Conservation (phyloP, 2,329 filamentous ascomycete species). For the Ophiosphaerella narmari region DNA sequence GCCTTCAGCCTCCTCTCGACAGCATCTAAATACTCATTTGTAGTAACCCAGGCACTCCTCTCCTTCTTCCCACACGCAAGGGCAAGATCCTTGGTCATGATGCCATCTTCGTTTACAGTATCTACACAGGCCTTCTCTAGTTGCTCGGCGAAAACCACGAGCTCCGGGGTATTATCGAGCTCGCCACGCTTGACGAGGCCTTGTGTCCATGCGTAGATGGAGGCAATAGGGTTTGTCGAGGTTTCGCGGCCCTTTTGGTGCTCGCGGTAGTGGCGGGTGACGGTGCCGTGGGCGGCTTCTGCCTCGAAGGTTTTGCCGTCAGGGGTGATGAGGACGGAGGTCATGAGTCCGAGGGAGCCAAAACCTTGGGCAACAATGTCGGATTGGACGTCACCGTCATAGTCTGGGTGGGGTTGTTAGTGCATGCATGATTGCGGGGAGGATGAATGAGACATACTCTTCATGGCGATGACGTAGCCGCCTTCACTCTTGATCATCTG, state of each 20-base stretch:
- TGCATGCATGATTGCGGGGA: neutral
- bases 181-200: slow-evolving; percentile 91
- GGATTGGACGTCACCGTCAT: slow-evolving; percentile 98
- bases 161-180: slow-evolving; percentile 89
- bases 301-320: slow-evolving; percentile 97
- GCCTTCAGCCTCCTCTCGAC: slow-evolving; percentile 89
- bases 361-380: slow-evolving; percentile 98
- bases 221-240: slow-evolving; percentile 97
- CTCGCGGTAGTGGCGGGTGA: slow-evolving; percentile 97
- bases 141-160: slow-evolving; percentile 87
- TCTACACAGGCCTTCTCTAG: slow-evolving; percentile 94
- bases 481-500: slow-evolving; percentile 99
- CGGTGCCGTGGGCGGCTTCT: slow-evolving; percentile 96
- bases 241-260: slow-evolving; percentile 98
- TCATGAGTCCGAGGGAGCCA: slow-evolving; percentile 97
- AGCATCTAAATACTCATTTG: slow-evolving; percentile 83
- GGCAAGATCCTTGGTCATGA: slow-evolving; percentile 99
- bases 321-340: slow-evolving; percentile 93
- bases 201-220: slow-evolving; percentile 98
- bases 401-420: slow-evolving; percentile 64
- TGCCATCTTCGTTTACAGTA: slow-evolving; percentile 87
- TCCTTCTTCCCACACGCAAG: slow-evolving; percentile 88
- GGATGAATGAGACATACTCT: slow-evolving; percentile 65
- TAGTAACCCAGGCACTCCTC: slow-evolving; percentile 86
- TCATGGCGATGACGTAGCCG: slow-evolving; percentile 95